Conservation (phyloP, 768 basidiomycete species). For the Leccinum pellstonianum region DNA sequence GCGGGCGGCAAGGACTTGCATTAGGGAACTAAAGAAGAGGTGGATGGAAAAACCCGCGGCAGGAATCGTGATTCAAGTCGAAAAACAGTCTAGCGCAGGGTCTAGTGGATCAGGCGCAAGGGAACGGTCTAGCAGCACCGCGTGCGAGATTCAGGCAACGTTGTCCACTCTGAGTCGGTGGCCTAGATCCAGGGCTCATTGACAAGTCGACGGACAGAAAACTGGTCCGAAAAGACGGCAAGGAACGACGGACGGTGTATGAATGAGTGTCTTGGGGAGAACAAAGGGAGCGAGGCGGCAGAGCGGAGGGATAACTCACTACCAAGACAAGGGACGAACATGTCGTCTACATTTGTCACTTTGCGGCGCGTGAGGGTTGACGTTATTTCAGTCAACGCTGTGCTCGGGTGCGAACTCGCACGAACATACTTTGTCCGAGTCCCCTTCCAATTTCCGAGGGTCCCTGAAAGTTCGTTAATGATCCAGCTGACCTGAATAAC, state of each 20-base stretch:
- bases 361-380: conserved; percentile 8
- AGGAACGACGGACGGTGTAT: neutral
- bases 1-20: conserved; percentile 13
- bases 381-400: conserved; percentile 16
- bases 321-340: conserved; percentile 10
- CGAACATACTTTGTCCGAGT: neutral
- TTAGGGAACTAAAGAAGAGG: conserved; percentile 1
- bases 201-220: conserved; percentile 1
- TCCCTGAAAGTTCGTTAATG: neutral
- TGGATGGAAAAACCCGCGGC: neutral
- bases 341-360: conserved; percentile 4
- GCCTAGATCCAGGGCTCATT: conserved; percentile 8
- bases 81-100: neutral
- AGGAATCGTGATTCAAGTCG: neutral
- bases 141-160: conserved; percentile 21
- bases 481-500: neutral
- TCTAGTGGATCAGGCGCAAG: neutral
- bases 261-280: neutral
- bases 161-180: conserved; percentile 1
- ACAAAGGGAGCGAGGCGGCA: neutral
- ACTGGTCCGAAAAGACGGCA: neutral
- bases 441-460: neutral
- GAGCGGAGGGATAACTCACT: conserved; percentile 8
- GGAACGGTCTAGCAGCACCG: conserved; percentile 17
- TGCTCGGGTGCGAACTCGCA: neutral